Conservation (phyloP, 495 filamentous ascomycete genomes). For the Cercophora sp. region DNA sequence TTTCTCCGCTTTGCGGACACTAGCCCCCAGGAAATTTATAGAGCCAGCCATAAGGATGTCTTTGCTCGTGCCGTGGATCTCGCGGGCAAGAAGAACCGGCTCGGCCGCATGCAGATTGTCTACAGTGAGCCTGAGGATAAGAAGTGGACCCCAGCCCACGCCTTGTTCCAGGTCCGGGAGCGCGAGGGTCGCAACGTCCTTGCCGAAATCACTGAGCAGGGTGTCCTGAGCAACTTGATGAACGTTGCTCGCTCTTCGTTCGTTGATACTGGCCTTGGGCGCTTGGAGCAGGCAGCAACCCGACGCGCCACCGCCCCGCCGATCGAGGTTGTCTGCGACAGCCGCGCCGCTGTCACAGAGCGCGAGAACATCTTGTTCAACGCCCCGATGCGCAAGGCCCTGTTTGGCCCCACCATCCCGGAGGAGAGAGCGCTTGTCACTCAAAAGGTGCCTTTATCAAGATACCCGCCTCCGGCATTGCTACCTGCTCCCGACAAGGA, state of each 20-base stretch:
- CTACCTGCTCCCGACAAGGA: conserved; percentile 72
- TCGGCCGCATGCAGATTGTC: conserved; percentile 40
- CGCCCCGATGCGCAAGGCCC: conserved; percentile 60
- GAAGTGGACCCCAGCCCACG: conserved; percentile 62
- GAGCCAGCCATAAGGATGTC: conserved; percentile 53
- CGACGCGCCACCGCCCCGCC: conserved; percentile 83
- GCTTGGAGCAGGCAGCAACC: conserved; percentile 74
- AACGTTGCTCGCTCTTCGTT: conserved; percentile 70
- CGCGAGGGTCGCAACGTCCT: conserved; percentile 64
- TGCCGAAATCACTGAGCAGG: conserved; percentile 67
- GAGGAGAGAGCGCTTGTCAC: conserved; percentile 72
- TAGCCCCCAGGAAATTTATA: conserved; percentile 66
- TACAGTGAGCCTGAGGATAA: conserved; percentile 51
- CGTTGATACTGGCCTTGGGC: conserved; percentile 61
- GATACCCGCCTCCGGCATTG: conserved; percentile 60
- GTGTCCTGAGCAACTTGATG: conserved; percentile 69
- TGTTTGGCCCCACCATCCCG: conserved; percentile 62
- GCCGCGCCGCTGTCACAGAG: conserved; percentile 61
- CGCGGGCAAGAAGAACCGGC: conserved; percentile 46
- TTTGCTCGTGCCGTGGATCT: conserved; percentile 60
- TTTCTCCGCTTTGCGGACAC: conserved; percentile 85
- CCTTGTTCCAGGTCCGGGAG: conserved; percentile 74
- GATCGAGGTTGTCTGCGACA: conserved; percentile 71
- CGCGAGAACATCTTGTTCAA: conserved; percentile 78
- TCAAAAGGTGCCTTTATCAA: conserved; percentile 58